Evolutionary conservation across 352 stramenopile species (phyloP).

Genomic region (Pythium coloratum): DNA sequence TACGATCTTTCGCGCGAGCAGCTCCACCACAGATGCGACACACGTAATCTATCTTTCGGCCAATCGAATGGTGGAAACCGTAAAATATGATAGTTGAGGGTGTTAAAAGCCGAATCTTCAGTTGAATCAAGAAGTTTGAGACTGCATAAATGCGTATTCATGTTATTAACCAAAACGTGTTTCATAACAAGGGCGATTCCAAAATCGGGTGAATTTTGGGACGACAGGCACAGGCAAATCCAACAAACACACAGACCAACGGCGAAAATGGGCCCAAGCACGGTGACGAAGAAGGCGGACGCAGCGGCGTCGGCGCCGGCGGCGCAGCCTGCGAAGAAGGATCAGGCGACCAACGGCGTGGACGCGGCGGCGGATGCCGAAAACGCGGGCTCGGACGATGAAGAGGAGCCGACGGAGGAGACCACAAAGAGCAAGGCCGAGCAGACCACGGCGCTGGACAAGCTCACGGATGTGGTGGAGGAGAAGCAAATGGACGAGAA

Average conservation of each 20-base stretch:
- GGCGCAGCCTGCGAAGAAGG: constrained; percentile 12
- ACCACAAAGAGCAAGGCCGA: constrained; percentile 80
- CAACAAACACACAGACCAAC: not conserved
- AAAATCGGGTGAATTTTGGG: not conserved
- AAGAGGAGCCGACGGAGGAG: constrained; percentile 45
- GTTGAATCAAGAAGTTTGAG: not conserved
- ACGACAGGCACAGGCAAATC: not conserved
- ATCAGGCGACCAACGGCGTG: constrained; percentile 20
- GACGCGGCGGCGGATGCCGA: constrained; percentile 9
- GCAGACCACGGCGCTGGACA: constrained; percentile 79
- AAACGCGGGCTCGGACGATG: constrained; percentile 52
- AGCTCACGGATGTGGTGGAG: constrained; percentile 83
- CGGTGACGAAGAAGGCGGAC: constrained; percentile 18
- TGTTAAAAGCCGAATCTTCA: constrained; percentile 15
- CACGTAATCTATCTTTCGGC: constrained; percentile 21
- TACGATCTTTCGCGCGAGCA: constrained; percentile 20
- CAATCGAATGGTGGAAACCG: constrained; percentile 24
- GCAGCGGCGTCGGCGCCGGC: constrained; percentile 1
- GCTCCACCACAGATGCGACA: constrained; percentile 28
- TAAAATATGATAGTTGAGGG: constrained; percentile 2
- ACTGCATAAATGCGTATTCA: constrained; percentile 6
- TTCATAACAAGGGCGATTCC: not conserved
- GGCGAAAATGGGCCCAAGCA: constrained; percentile 42
- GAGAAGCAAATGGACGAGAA: constrained; percentile 89
- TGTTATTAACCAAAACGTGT: not conserved